These are phyloP conservation scores for Puccinia sorghi DNA, from an alignment of 1,284 basidiomycete species.

Conservation along the genomic window DNA sequence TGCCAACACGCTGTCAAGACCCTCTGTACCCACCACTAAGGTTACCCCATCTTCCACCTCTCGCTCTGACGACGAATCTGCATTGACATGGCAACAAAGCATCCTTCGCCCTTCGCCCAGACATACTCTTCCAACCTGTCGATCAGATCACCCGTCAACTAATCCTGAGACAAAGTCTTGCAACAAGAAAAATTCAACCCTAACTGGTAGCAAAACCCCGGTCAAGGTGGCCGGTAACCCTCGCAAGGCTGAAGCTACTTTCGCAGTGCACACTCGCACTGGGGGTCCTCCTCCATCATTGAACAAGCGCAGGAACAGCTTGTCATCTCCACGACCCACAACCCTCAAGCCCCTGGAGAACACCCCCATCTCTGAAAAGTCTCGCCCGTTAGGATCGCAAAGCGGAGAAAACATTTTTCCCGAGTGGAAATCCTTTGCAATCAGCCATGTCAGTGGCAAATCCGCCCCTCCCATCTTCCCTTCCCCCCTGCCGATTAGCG, in stretches of 20 bases:
- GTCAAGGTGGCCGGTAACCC: conserved; percentile 1
- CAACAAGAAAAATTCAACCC: conserved; percentile 17
- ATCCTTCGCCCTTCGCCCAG: conserved; percentile 25
- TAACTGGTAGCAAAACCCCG: conserved; percentile 4
- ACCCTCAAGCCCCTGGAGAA: not conserved
- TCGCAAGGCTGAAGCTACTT: not conserved
- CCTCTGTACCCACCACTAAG: not conserved
- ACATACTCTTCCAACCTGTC: not conserved
- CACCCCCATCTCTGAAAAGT: not conserved
- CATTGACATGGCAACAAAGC: conserved; percentile 47
- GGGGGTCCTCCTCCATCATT: not conserved
- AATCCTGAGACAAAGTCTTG: conserved; percentile 4
- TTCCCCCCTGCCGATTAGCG: conserved; percentile 2
- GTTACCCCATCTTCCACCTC: not conserved
- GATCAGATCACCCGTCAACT: not conserved
- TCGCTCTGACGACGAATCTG: conserved; percentile 37
- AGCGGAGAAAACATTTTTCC: conserved; percentile 5
- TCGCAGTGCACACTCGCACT: not conserved
- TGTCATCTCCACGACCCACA: not conserved
- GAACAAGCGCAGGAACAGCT: conserved; percentile 27
- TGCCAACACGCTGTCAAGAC: not conserved
- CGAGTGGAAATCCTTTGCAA: conserved; percentile 14
- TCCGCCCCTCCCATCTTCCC: not conserved
- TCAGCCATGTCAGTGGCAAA: not conserved
- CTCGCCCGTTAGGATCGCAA: not conserved